Percentiles rank a stretch among this genome's conserved stretches.
phyloP scores from a whole-genome alignment of 805 yeast species.

The Candida ascalaphidarum region DNA sequence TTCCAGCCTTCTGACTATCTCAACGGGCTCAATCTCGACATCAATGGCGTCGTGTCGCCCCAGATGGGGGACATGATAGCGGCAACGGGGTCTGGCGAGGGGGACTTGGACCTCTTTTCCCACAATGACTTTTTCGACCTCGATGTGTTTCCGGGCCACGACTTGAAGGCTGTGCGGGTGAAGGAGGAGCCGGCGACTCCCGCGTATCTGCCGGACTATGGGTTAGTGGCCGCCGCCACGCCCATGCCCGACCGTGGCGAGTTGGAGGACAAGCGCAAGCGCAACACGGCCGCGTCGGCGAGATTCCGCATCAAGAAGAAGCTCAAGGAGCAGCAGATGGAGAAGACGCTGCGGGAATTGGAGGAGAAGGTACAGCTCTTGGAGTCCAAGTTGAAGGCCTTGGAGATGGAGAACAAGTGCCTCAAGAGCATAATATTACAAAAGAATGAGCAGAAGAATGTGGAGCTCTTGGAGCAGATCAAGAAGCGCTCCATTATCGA shows the following conservation, averaged over 20 bases:
- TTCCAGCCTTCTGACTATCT: conserved; percentile 34
- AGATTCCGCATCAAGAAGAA: conserved; percentile 57
- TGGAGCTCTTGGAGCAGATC: conserved; percentile 18
- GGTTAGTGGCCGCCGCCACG: no score
- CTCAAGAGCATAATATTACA: conserved; percentile 77
- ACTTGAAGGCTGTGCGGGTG: no score
- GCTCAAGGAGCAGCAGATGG: conserved; percentile 52
- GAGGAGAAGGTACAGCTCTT: conserved; percentile 56
- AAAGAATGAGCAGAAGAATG: conserved; percentile 40
- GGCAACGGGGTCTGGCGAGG: conserved; percentile 4
- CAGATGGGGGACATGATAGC: conserved; percentile 9
- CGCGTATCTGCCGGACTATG: no score
- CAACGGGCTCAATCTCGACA: conserved; percentile 30
- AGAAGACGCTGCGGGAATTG: conserved; percentile 59
- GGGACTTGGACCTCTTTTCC: conserved; percentile 30
- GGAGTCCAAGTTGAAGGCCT: conserved; percentile 68
- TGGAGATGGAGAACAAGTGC: conserved; percentile 90
- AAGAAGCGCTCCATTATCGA: conserved; percentile 16
- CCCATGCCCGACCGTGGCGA: neutral
- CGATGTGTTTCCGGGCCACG: conserved; percentile 21
- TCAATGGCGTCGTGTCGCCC: conserved; percentile 15
- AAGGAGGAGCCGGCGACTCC: no score
- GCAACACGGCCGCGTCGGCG: conserved; percentile 62
- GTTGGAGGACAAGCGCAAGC: conserved; percentile 42
- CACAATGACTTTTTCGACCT: conserved; percentile 32